Percentiles rank a stretch among this genome's conserved stretches.
These are phyloP conservation scores for Tylopilus sp. DNA, from an alignment of 1,284 basidiomycete genomes.

Conservation along the genomic window DNA sequence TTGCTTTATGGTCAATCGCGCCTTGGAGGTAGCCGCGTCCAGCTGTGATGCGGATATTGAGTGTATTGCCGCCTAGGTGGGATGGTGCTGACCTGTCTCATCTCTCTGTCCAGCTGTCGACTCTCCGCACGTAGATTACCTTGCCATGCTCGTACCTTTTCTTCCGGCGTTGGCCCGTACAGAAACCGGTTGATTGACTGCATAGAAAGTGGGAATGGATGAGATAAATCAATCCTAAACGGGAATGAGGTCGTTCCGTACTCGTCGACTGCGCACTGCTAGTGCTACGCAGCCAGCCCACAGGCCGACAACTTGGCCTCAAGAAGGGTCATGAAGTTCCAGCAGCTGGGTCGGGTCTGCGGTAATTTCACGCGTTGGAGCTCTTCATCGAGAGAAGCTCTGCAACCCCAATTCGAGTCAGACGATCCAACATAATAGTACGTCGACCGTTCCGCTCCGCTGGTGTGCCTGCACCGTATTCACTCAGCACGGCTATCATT, in stretches of 20 bases:
- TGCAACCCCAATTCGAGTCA: background rate
- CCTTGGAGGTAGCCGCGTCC: constrained; percentile 79
- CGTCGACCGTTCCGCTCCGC: no score
- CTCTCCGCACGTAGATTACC: constrained; percentile 74
- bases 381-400: background rate
- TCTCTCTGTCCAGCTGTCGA: constrained; percentile 83
- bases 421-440: no score
- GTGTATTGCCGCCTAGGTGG: constrained; percentile 20
- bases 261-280: background rate
- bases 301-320: background rate
- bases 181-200: constrained; percentile 86
- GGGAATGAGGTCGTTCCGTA: constrained; percentile 8
- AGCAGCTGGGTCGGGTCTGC: no score
- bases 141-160: constrained; percentile 87
- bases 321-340: no score
- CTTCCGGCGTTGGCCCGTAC: constrained; percentile 93
- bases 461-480: no score
- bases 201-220: constrained; percentile 43
- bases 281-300: background rate
- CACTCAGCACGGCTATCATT: no score
- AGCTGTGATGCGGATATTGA: constrained; percentile 48
- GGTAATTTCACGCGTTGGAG: background rate
- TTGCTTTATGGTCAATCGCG: constrained; percentile 79
- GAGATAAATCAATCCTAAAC: constrained; percentile 16
- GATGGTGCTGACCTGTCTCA: constrained; percentile 72